Evolutionary conservation across 2,329 filamentous ascomycete species (phyloP).

Genomic region (Ceratocystis lukuohia): DNA sequence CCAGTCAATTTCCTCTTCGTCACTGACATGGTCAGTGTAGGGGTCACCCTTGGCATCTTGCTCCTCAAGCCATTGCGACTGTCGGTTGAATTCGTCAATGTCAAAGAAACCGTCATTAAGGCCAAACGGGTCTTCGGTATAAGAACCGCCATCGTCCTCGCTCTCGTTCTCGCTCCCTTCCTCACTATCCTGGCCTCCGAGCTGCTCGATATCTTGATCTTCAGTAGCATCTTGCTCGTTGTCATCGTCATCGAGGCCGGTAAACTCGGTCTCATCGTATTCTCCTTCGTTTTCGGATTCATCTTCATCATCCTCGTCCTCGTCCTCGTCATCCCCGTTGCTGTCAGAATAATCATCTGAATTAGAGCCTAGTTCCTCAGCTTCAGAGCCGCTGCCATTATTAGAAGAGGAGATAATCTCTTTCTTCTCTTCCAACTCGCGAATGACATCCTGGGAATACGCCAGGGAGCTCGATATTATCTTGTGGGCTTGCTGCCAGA

Average conservation of each 20-base stretch:
- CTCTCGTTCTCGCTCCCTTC: slow-evolving; percentile 32
- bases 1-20: slow-evolving; percentile 85
- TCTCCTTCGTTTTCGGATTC: slow-evolving; percentile 18
- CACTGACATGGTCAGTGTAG: slow-evolving; percentile 59
- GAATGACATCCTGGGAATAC: slow-evolving; percentile 35
- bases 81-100: slow-evolving; percentile 92
- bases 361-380: slow-evolving; percentile 24
- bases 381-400: slow-evolving; percentile 24
- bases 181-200: slow-evolving; percentile 20
- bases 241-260: slow-evolving; percentile 25
- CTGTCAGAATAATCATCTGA: slow-evolving; percentile 26
- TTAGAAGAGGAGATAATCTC: slow-evolving; percentile 27
- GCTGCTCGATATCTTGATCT: slow-evolving; percentile 9
- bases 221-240: slow-evolving; percentile 26
- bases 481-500: slow-evolving; percentile 85
- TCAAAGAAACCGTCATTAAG: slow-evolving; percentile 98
- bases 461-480: slow-evolving; percentile 51
- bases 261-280: slow-evolving; percentile 10
- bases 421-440: slow-evolving; percentile 38
- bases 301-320: slow-evolving; percentile 21
- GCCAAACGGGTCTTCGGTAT: slow-evolving; percentile 61
- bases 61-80: slow-evolving; percentile 77
- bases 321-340: slow-evolving; percentile 27
- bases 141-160: slow-evolving; percentile 37
- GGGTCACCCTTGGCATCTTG: slow-evolving; percentile 67